Percentiles rank a stretch among this genome's conserved stretches.
Conservation (phyloP, 495 filamentous ascomycete species). For the Hypoxylon crocopeplum region DNA sequence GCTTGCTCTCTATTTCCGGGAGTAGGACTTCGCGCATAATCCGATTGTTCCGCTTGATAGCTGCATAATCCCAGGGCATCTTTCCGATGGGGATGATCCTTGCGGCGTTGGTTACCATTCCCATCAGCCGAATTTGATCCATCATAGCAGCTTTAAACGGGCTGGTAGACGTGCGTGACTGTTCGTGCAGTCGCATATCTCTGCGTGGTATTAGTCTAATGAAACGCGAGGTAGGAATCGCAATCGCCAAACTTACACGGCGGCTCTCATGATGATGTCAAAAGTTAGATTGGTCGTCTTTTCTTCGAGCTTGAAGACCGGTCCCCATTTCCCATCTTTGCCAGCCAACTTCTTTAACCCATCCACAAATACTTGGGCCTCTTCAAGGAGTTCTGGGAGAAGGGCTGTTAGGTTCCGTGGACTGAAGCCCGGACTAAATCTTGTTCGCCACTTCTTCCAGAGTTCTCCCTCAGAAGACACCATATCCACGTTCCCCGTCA, state of each 20-base stretch:
- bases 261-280: conserved; percentile 46
- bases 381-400: conserved; percentile 49
- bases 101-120: conserved; percentile 17
- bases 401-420: conserved; percentile 45
- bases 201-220: conserved; percentile 23
- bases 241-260: conserved; percentile 32
- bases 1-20: conserved; percentile 36
- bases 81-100: conserved; percentile 12
- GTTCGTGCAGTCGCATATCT: conserved; percentile 38
- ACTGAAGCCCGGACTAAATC: conserved; percentile 51
- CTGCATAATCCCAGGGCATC: conserved; percentile 28
- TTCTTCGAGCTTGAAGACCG: conserved; percentile 44
- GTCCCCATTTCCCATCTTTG: conserved; percentile 32
- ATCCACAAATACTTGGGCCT: conserved; percentile 41
- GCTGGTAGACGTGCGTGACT: conserved; percentile 24
- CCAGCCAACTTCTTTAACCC: conserved; percentile 38
- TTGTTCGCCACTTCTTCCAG: conserved; percentile 48
- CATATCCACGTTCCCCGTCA: conserved; percentile 42
- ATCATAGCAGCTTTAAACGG: conserved; percentile 33
- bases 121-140: conserved; percentile 32
- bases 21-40: conserved; percentile 33
- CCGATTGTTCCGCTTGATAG: conserved; percentile 36
- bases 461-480: conserved; percentile 42
- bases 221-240: background rate
- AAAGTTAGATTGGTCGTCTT: conserved; percentile 45